Evolutionary conservation across 495 filamentous ascomycete species (phyloP).

Genomic region (Aspergillus carlsbadensis): DNA sequence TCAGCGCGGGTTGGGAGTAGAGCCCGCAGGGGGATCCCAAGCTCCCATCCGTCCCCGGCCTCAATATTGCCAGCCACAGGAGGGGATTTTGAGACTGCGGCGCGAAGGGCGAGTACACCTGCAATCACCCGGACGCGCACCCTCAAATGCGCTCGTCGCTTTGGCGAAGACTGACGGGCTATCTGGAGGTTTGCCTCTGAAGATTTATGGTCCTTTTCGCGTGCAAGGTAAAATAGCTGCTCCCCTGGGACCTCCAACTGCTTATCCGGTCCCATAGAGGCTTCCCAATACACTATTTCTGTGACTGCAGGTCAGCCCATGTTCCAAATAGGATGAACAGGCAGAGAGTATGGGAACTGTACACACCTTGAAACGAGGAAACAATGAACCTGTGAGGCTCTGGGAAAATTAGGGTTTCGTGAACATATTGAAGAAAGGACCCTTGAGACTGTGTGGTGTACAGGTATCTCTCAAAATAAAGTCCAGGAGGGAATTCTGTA

Average conservation of each 20-base stretch:
- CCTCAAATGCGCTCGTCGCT: slow-evolving; percentile 4
- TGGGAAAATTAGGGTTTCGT: background rate
- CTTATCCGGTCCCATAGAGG: background rate
- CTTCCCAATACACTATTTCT: slow-evolving; percentile 2
- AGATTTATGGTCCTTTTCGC: background rate
- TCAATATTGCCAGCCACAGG: background rate
- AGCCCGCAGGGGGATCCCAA: background rate
- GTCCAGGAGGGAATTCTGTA: too few species aligned
- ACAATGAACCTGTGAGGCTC: background rate
- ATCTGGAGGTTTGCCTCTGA: slow-evolving; percentile 6
- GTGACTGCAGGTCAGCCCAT: background rate
- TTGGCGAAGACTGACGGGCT: background rate
- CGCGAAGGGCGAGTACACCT: slow-evolving; percentile 4
- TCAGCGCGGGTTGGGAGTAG: background rate
- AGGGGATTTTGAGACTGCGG: slow-evolving; percentile 6
- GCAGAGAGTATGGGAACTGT: background rate
- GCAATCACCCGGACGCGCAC: slow-evolving; percentile 5
- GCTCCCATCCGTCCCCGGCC: slow-evolving; percentile 1
- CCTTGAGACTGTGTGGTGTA: background rate
- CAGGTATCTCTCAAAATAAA: slow-evolving; percentile 1
- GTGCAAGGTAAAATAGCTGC: slow-evolving; percentile 4
- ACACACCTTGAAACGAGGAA: slow-evolving; percentile 6
- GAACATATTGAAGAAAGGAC: background rate
- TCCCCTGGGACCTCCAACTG: background rate
- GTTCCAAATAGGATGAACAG: background rate